Evolutionary conservation across 352 stramenopile species (phyloP).

Genomic region (Pythium sp.): DNA sequence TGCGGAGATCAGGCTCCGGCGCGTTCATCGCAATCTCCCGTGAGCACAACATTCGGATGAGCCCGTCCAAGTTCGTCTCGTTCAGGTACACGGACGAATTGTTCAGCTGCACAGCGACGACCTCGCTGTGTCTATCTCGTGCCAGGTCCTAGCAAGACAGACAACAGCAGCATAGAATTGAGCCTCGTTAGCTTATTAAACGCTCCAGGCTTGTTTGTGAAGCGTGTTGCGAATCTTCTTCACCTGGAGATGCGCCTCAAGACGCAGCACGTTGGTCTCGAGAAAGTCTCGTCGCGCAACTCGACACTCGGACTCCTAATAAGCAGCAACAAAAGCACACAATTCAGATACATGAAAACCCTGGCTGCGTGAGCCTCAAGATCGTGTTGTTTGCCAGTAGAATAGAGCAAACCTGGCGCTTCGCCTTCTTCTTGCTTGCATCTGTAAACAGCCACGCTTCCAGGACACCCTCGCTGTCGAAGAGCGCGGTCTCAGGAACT

Average conservation of each 20-base stretch:
- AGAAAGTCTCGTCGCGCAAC: constrained; percentile 19
- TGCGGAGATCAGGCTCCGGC: constrained; percentile 15
- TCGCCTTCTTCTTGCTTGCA: constrained; percentile 7
- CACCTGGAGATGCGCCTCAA: constrained; percentile 40
- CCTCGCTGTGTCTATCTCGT: neutral
- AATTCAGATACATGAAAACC: neutral
- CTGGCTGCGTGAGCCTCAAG: neutral
- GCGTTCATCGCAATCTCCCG: constrained; percentile 30
- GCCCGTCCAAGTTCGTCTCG: constrained; percentile 23
- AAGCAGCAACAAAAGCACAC: neutral
- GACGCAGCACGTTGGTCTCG: constrained; percentile 33
- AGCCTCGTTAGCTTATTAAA: too few species aligned
- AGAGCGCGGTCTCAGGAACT: constrained; percentile 38
- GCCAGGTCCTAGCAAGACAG: constrained; percentile 19
- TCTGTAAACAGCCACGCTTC: constrained; percentile 29
- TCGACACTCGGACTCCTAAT: neutral
- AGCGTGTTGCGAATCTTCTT: neutral
- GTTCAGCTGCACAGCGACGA: constrained; percentile 21
- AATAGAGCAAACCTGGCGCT: neutral
- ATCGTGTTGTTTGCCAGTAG: neutral
- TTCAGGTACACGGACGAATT: constrained; percentile 15
- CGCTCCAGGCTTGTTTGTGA: too few species aligned
- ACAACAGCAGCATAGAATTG: neutral
- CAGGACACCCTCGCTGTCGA: constrained; percentile 39
- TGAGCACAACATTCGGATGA: constrained; percentile 26